Evolutionary conservation across 176 grass and related monocot genomes (phyloP), one percentile per base, ranked within the genome.

Genomic region (Aegilops sharonensis): DNA sequence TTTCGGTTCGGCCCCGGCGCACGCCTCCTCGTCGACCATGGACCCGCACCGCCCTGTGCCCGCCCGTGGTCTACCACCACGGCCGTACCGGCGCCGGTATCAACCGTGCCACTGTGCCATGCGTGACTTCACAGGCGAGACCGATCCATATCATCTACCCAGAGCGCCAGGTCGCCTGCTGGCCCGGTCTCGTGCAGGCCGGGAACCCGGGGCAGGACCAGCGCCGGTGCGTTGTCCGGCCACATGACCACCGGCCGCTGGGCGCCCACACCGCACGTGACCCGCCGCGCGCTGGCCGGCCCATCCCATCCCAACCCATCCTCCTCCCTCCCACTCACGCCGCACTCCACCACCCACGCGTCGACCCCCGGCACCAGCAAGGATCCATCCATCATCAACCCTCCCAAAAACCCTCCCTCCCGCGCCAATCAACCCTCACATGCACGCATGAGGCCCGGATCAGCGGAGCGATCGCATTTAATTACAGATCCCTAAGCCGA

Each of bases 401-500:
- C 15, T 5, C 54, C 2, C 50, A 27, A 54, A 34, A 0, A 27
- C 27, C 43, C 35, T 5, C 37, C 47, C 36, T 15, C 27, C 18
- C 11, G 9, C 20, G 5, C 47, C 50, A 59, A 83, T 56, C 48
- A 76, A 52, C 10, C 14, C 13, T 64, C 78, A 72, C 80, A 77
- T 70, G 67, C 67, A n/a, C 23, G 70, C 65, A 48, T 47, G 77
- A 14, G 11, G 8, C 30, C 39, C 68, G 76, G 60, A 89, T 89
- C 39, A 89, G 67, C 29, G 79, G 54, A 84, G 65, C 8, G 73
- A 64, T 73, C 31, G 9, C 6, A 45, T 9, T 92, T 69, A 57
- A 90, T 93, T 96, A 92, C 94, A 1, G 70, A 96, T 96, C 94
- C 94, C 91, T 64, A 96, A 70, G 68, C 64, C 47, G 91, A 97